Evolutionary conservation across 139 green algal genomes (phyloP).

Genomic region (Spirogloea muscicola): DNA sequence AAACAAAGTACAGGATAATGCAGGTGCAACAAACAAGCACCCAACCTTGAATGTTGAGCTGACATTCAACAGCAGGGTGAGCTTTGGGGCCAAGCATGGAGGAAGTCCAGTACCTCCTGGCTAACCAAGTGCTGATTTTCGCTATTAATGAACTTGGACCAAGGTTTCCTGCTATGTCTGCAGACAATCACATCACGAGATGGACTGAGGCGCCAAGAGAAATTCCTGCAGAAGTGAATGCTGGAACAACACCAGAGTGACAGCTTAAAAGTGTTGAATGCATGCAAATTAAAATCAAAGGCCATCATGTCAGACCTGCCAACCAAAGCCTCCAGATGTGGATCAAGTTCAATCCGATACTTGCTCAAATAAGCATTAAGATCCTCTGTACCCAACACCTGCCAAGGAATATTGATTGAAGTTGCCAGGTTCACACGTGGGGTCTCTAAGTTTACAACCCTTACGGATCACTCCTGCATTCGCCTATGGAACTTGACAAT

Average conservation of each 20-base stretch:
- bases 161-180: slow-evolving; percentile 79
- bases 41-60: neutral
- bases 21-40: neutral
- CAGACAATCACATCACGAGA: too few relatives aligned
- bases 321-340: slow-evolving; percentile 77
- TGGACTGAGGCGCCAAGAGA: too few relatives aligned
- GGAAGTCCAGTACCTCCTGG: slow-evolving; percentile 56
- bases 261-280: too few relatives aligned
- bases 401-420: slow-evolving; percentile 81
- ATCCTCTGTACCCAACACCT: slow-evolving; percentile 89
- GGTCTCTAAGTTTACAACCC: slow-evolving; percentile 72
- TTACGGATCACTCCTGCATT: slow-evolving; percentile 65
- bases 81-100: neutral
- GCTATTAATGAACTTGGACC: slow-evolving; percentile 86
- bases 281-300: neutral
- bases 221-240: too few relatives aligned
- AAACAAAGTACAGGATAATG: neutral
- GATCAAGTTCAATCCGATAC: slow-evolving; percentile 95
- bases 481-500: neutral
- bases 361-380: slow-evolving; percentile 87
- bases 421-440: slow-evolving; percentile 85
- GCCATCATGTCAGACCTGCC: slow-evolving; percentile 5
- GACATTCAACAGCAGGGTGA: neutral
- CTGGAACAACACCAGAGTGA: too few relatives aligned
- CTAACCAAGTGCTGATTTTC: slow-evolving; percentile 91